phyloP scores from a whole-genome alignment of 305 asterid genomes.

The Petunia hybrid region DNA sequence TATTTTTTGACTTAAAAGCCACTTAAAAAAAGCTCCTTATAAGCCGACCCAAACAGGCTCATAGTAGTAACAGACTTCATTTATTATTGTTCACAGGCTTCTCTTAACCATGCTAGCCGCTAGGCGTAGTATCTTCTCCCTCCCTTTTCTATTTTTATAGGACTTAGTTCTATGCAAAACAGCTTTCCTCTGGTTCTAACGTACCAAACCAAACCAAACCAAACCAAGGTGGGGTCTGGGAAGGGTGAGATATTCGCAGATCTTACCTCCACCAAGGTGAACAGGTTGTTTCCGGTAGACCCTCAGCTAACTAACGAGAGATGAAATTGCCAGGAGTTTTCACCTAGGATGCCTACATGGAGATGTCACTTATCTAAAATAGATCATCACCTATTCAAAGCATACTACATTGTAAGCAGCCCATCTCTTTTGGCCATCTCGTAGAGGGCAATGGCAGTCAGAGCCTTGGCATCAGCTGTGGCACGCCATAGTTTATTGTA shows the following conservation, averaged over 20 bases:
- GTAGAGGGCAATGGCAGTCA: conserved; percentile 75
- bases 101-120: neutral
- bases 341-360: neutral
- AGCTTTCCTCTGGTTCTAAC: neutral
- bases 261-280: no score
- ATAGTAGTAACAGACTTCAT: neutral
- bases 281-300: no score
- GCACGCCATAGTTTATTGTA: conserved; percentile 75
- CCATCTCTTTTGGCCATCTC: conserved; percentile 90
- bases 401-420: conserved; percentile 26
- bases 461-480: conserved; percentile 87
- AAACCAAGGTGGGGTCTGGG: no score
- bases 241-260: no score
- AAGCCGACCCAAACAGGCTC: no score
- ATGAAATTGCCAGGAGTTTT: neutral
- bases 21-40: no score
- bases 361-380: neutral
- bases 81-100: neutral
- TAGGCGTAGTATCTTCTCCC: neutral
- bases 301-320: neutral
- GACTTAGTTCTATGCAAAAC: neutral
- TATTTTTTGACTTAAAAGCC: no score
- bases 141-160: neutral
- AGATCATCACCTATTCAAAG: neutral
- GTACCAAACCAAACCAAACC: neutral